Base-by-base conservation (phyloP, 1,284 basidiomycete species). In the Leccinum olivaceoglutinosum region DNA sequence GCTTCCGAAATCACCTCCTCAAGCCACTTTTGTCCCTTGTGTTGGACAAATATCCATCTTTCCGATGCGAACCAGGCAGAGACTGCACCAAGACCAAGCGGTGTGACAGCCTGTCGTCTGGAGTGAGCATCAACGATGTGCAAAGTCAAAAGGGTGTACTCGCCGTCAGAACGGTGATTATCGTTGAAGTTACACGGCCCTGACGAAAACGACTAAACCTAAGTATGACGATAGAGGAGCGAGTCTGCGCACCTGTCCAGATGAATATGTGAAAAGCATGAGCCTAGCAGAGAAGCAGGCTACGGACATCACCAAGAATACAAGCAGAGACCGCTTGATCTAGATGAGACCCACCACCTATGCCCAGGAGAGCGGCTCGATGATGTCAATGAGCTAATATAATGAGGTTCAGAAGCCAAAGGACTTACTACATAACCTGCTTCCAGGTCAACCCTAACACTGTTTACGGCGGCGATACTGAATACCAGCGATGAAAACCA, bases 11-110 rank as follows among this genome's bases (percentile, higher is more conserved):
- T 77, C 11, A 86, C 83, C 68, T 91, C 90, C 64, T 82, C 83
- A 12, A 92, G 83, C 89, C 89, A 92, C 72, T 89, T 88, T 88
- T 83, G 81, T 21, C 89, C 89, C 58, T 84, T 82, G 70, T 91
- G 87, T 5, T 83, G 81, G 36, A 81, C 78, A 71, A 87, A 92
- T 61, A 86, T 82, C 82, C 84, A 89, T 25, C 88, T 83, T 73
- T 92, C 89, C 6, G 85, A 88, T 6, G 84, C 84, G 71, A 92
- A 90, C 90, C 90, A 92, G 2, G 84, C 78, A 2, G 89, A 90
- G 9, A 92, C 89, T 8, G 88, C 89, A 18, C 81, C 78, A 18
- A 92, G 82, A 59, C 90, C 90, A 67, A 90, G 87, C 25, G 87
- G 88, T 29, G 89, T 90, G 69, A 88, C 74, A 62, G 66, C 74